Percentiles rank a stretch among this genome's conserved stretches.
Conservation (phyloP, 257 asterid genomes). For the Penstemon davidsonii region DNA sequence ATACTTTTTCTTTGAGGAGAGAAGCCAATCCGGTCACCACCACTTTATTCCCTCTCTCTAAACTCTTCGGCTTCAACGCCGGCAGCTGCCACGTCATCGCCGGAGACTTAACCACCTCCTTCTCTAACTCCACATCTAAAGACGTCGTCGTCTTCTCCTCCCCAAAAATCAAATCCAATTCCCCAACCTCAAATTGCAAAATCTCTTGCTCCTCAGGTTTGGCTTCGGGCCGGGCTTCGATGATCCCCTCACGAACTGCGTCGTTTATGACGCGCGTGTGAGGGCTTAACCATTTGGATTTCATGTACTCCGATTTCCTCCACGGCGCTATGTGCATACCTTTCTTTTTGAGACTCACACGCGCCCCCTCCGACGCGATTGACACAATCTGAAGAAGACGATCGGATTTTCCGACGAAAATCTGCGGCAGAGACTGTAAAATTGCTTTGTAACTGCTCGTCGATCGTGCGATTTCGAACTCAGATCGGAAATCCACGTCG, state of each 20-base stretch:
- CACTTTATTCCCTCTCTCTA: slow-evolving; percentile 62
- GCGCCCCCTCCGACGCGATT: slow-evolving; percentile 74
- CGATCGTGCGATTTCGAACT: slow-evolving; percentile 88
- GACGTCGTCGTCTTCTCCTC: slow-evolving; percentile 9
- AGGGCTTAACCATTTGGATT: slow-evolving; percentile 80
- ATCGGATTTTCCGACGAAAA: slow-evolving; percentile 82
- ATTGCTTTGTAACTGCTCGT: slow-evolving; percentile 62
- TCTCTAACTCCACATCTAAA: too few species aligned
- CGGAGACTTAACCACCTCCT: too few species aligned
- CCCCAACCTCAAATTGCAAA: slow-evolving; percentile 31
- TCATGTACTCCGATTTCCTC: slow-evolving; percentile 82
- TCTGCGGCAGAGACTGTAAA: slow-evolving; percentile 62
- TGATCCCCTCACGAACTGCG: too few species aligned
- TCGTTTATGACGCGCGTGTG: slow-evolving; percentile 35
- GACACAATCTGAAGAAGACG: slow-evolving; percentile 71
- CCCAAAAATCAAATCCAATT: slow-evolving; percentile 56
- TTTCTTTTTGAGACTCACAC: slow-evolving; percentile 79
- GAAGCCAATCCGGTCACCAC: slow-evolving; percentile 78
- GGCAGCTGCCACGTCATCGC: slow-evolving; percentile 58
- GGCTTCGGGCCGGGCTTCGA: too few species aligned
- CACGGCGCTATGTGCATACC: slow-evolving; percentile 96
- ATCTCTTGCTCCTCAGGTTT: too few species aligned
- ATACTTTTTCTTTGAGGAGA: slow-evolving; percentile 68
- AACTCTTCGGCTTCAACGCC: slow-evolving; percentile 57
- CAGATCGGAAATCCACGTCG: slow-evolving; percentile 88